phyloP scores from a whole-genome alignment of 495 filamentous ascomycete genomes.

The Physcia stellaris region DNA sequence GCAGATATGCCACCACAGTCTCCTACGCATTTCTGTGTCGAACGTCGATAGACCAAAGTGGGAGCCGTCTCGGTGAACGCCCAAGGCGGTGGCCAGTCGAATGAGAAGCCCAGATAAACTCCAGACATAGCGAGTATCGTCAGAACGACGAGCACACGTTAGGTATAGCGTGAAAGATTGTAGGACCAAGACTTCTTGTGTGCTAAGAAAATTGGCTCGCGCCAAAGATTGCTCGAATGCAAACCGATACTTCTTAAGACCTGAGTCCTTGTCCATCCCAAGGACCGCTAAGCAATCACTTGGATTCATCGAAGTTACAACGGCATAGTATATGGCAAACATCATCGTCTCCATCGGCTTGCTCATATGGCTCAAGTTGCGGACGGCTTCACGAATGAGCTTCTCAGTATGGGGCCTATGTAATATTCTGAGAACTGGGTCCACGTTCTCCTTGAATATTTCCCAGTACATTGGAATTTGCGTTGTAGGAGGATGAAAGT shows the following conservation, averaged over 20 bases:
- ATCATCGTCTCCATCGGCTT: conserved; percentile 25
- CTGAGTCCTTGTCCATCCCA: conserved; percentile 15
- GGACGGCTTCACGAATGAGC: conserved; percentile 25
- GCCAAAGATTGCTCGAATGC: conserved; percentile 18
- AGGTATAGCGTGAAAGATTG: conserved; percentile 21
- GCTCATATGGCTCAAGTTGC: conserved; percentile 19
- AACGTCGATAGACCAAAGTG: conserved; percentile 50
- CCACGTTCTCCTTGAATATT: conserved; percentile 49
- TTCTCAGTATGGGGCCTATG: conserved; percentile 28
- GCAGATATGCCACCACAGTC: conserved; percentile 62
- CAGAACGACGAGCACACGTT: conserved; percentile 29
- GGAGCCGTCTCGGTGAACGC: conserved; percentile 40
- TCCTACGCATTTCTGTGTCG: conserved; percentile 52
- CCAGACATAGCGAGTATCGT: conserved; percentile 31
- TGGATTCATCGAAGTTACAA: conserved; percentile 21
- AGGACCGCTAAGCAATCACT: conserved; percentile 17
- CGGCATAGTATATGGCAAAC: conserved; percentile 32
- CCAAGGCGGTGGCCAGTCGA: conserved; percentile 29
- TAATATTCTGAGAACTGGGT: conserved; percentile 29
- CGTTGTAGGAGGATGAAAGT: conserved; percentile 39
- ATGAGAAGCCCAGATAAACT: conserved; percentile 31
- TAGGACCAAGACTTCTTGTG: conserved; percentile 17
- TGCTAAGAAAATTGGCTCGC: conserved; percentile 17
- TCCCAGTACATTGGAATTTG: conserved; percentile 57
- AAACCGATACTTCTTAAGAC: conserved; percentile 21